Evolutionary conservation across 1,139 yeast genomes (phyloP), one percentile per base, ranked within the genome.

Genomic region (Candida smagusa): DNA sequence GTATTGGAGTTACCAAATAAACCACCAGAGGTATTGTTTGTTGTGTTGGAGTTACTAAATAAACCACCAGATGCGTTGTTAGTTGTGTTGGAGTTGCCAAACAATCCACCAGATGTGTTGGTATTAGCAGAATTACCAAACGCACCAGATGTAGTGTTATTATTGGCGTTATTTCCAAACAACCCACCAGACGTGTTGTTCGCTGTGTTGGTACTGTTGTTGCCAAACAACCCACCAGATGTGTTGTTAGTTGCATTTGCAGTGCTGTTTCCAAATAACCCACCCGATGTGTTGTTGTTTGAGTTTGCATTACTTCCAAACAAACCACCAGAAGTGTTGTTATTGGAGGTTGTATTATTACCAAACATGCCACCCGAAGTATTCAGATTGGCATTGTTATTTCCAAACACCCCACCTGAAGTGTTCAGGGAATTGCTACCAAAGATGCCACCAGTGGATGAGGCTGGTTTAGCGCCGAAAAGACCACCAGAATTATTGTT

Each of bases 121-220:
- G 43, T 45, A 30, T 65, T 52, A 48, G 35, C 40, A 44, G 31
- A 44, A 41, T 36, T 42, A 3, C 59, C 46, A 48, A 48, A 49
- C 37, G 48, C 45, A 1, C 49, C 49, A 8, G 36, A 12, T 9
- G 27, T 13, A 4, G 34, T n/a, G 11, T 9, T 39, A 30, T 46
- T 53, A 11, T n/a, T n/a, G n/a, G n/a, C n/a, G n/a, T n/a, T n/a
- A n/a, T n/a, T n/a, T n/a, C 71, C 72, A 47, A 59, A 60, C 12
- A 59, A 41, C 2, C 71, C 69, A 3, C 63, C 59, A 2, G 55
- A 29, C 9, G 36, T 36, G 21, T 41, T 35, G 46, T 34, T 41
- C 40, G 34, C 40, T 12, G 23, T 34, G 40, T 35, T 39, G 33
- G 31, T 33, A 25, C 29, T 34, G 38, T 30, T 34, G 11, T 16